phyloP scores from a whole-genome alignment of 495 filamentous ascomycete genomes.

The Aspergillus heteromorphus region DNA sequence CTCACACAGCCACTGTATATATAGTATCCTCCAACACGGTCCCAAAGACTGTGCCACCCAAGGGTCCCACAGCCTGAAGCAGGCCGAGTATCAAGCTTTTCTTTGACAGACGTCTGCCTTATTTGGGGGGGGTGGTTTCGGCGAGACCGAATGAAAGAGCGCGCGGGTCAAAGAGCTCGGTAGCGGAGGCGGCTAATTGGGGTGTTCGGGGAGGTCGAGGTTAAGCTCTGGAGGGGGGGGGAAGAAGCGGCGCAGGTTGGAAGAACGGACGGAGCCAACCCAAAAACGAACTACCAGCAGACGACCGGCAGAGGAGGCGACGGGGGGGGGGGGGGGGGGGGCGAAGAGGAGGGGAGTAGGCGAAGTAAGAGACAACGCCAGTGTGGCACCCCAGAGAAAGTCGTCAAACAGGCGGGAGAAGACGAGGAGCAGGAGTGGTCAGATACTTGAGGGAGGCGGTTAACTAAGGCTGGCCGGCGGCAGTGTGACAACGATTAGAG shows the following conservation, averaged over 20 bases:
- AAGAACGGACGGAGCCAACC: not conserved
- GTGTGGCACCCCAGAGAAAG: not conserved
- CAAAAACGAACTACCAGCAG: conserved; percentile 3
- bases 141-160: conserved; percentile 9
- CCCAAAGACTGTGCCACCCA: conserved; percentile 6
- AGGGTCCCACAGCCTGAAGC: conserved; percentile 2
- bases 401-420: not conserved
- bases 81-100: conserved; percentile 10
- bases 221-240: conserved; percentile 2
- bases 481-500: conserved; percentile 27
- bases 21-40: not conserved
- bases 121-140: not conserved
- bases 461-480: conserved; percentile 23
- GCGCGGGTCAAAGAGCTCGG: conserved; percentile 6
- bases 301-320: not conserved
- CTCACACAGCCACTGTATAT: conserved; percentile 13
- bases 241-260: not conserved
- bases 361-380: not conserved
- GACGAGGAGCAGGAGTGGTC: conserved; percentile 10
- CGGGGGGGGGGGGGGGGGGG: not conserved
- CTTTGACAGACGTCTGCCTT: conserved; percentile 2
- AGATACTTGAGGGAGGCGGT: conserved; percentile 18
- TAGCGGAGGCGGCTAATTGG: conserved; percentile 8
- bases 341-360: conserved; percentile 1
- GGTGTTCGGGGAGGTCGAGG: not conserved